These are phyloP conservation scores for Fusarium dimerum DNA, from an alignment of 2,329 filamentous ascomycete species.

Conservation along the genomic window DNA sequence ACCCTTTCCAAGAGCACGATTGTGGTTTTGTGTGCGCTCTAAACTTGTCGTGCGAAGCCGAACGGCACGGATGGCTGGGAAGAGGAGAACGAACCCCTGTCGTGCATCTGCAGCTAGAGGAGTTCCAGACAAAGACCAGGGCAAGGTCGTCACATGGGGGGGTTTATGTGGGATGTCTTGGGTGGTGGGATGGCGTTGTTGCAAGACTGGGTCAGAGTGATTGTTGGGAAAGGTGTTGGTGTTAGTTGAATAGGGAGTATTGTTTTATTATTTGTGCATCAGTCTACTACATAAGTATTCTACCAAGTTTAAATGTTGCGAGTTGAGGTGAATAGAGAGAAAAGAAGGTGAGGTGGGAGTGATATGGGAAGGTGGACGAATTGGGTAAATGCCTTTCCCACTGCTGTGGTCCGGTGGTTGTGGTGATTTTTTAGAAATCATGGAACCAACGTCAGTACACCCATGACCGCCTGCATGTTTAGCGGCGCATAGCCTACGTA, in stretches of 20 bases:
- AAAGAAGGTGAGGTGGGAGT: background rate
- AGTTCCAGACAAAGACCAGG: slow-evolving; percentile 9
- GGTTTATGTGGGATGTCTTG: slow-evolving; percentile 8
- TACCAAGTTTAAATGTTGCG: background rate
- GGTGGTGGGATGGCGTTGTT: slow-evolving; percentile 16
- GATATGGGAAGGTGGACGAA: too few relatives aligned
- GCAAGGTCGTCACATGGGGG: slow-evolving; percentile 26
- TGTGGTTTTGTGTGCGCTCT: slow-evolving; percentile 26
- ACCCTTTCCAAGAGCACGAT: slow-evolving; percentile 16
- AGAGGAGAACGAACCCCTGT: slow-evolving; percentile 14
- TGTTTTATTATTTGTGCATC: background rate
- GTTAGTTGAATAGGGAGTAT: background rate
- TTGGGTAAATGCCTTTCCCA: too few relatives aligned
- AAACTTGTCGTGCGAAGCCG: slow-evolving; percentile 3
- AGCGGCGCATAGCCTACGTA: background rate
- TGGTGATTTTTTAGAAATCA: background rate
- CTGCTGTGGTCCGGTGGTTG: background rate
- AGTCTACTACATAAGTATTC: too few relatives aligned
- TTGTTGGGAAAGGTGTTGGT: background rate
- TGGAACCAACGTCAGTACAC: background rate
- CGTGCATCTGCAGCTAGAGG: slow-evolving; percentile 28
- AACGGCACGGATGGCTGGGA: slow-evolving; percentile 28
- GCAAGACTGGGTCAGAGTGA: slow-evolving; percentile 7
- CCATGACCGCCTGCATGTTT: background rate
- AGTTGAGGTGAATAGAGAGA: background rate